These are phyloP conservation scores for Hypericum perforatum DNA, from an alignment of 345 rosid species.

Conservation along the genomic window DNA sequence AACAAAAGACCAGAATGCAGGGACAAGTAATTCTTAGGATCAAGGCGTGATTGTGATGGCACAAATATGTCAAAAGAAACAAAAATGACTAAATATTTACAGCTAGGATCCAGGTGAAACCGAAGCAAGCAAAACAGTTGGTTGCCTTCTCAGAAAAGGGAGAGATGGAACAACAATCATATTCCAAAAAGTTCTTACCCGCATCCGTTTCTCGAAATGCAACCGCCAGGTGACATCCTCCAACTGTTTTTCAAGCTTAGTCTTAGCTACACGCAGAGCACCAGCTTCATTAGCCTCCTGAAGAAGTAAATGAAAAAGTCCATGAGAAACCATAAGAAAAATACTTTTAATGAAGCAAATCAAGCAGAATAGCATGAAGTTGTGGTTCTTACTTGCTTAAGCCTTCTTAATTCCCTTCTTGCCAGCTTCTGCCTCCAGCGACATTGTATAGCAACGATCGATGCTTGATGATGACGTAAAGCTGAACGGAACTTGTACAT, in stretches of 20 bases:
- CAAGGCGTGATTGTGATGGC: too few relatives aligned
- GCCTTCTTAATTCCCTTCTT: conserved; percentile 65
- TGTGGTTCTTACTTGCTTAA: conserved; percentile 44
- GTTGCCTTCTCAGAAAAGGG: too few relatives aligned
- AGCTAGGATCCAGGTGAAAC: too few relatives aligned
- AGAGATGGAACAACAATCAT: too few relatives aligned
- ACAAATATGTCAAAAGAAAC: too few relatives aligned
- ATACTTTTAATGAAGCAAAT: not conserved
- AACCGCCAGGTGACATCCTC: conserved; percentile 93
- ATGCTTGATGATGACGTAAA: conserved; percentile 42
- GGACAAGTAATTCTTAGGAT: not conserved
- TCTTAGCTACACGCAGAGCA: conserved; percentile 86
- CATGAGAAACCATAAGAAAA: not conserved
- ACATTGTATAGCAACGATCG: conserved; percentile 74
- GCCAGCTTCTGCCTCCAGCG: conserved; percentile 86
- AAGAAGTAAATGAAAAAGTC: conserved; percentile 12
- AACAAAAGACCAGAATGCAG: not conserved
- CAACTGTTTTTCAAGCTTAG: conserved; percentile 82
- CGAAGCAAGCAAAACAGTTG: too few relatives aligned
- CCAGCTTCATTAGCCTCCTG: conserved; percentile 96
- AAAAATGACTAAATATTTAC: too few relatives aligned
- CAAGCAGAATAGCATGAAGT: not conserved
- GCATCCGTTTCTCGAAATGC: conserved; percentile 76
- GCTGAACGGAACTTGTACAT: conserved; percentile 58
- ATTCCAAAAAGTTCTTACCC: conserved; percentile 34